A percentile compares a stretch with the other conserved stretches of the same genome.
Conservation (phyloP, 2,329 filamentous ascomycete genomes). For the Arthrocladium fulminans region DNA sequence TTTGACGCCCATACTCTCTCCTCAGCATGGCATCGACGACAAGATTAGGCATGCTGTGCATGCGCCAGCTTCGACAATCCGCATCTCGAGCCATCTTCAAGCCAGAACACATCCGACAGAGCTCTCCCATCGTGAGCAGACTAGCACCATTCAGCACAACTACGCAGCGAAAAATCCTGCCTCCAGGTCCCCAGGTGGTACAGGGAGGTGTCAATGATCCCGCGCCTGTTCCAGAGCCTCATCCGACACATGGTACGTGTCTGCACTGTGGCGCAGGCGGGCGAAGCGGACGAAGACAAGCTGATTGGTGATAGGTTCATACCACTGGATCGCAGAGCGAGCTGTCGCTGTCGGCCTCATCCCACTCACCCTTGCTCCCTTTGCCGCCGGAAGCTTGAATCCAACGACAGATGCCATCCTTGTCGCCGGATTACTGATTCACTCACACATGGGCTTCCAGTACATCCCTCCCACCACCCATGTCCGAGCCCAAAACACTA, state of each 20-base stretch:
- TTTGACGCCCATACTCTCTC: background rate
- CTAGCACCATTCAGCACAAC: conserved; percentile 77
- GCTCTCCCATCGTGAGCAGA: conserved; percentile 1
- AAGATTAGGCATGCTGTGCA: conserved; percentile 8
- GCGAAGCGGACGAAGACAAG: background rate
- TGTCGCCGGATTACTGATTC: conserved; percentile 72
- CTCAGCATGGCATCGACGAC: conserved; percentile 9
- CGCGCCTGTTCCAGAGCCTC: conserved; percentile 60
- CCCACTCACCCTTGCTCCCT: conserved; percentile 80
- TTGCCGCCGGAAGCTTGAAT: conserved; percentile 85
- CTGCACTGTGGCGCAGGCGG: no score
- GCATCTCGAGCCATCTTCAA: background rate
- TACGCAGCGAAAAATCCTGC: conserved; percentile 64
- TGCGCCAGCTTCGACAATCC: conserved; percentile 1
- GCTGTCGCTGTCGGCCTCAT: conserved; percentile 70
- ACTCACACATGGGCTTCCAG: conserved; percentile 95
- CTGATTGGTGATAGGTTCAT: conserved; percentile 53
- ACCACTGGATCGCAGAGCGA: conserved; percentile 96
- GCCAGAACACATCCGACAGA: conserved; percentile 5
- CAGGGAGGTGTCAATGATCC: conserved; percentile 81
- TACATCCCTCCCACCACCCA: conserved; percentile 31
- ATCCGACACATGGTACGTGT: conserved; percentile 56
- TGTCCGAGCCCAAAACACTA: background rate
- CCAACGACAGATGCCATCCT: conserved; percentile 79
- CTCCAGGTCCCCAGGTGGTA: conserved; percentile 71